These are phyloP conservation scores for Rhodotorula sphaerocarpa DNA, from an alignment of 768 basidiomycete genomes.

Conservation along the genomic window DNA sequence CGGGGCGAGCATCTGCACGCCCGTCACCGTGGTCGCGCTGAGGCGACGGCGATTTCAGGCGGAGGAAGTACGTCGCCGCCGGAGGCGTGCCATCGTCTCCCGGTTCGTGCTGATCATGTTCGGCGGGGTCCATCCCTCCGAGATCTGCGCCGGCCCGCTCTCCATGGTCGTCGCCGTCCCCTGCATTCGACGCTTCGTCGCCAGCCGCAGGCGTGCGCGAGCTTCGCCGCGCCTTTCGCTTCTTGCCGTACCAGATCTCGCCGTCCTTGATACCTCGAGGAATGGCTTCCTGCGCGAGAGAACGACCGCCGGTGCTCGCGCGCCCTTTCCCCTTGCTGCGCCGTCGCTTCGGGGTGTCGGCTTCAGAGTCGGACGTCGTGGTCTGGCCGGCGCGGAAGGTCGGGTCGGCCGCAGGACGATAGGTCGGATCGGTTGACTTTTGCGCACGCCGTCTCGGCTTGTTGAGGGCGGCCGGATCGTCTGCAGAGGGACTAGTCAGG, in stretches of 20 bases:
- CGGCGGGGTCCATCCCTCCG: conserved; percentile 18
- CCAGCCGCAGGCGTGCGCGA: background rate
- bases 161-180: conserved; percentile 6
- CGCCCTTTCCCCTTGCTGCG: conserved; percentile 24
- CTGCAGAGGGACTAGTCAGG: background rate
- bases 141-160: conserved; percentile 10
- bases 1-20: conserved; percentile 8
- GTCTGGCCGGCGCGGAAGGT: conserved; percentile 16
- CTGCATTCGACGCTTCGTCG: conserved; percentile 1
- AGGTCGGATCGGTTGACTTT: conserved; percentile 15
- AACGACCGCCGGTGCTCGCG: background rate
- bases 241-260: conserved; percentile 32
- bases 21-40: background rate
- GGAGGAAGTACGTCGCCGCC: conserved; percentile 21
- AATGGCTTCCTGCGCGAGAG: conserved; percentile 4
- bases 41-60: conserved; percentile 25
- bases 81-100: conserved; percentile 14
- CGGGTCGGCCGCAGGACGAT: conserved; percentile 9
- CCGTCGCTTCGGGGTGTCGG: background rate
- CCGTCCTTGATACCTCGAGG: conserved; percentile 25
- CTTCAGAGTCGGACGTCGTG: conserved; percentile 9
- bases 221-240: conserved; percentile 18
- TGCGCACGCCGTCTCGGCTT: conserved; percentile 10
- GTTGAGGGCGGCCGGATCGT: background rate
- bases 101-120: conserved; percentile 1